Evolutionary conservation across 352 stramenopile genomes (phyloP).

Genomic region (Aphanomyces euteiches): DNA sequence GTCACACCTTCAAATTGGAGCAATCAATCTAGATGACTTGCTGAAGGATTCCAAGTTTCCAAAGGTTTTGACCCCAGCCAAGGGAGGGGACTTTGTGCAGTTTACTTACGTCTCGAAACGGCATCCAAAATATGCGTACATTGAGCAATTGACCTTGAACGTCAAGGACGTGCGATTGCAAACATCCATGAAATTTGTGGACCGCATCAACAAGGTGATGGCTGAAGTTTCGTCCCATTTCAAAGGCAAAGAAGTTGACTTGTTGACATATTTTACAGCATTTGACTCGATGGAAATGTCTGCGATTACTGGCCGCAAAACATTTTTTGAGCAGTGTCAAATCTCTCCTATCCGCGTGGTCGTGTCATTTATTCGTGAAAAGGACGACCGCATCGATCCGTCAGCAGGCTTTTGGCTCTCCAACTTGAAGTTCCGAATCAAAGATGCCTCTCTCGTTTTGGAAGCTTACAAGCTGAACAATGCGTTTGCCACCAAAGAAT

Average conservation of each 20-base stretch:
- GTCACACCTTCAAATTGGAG: slow-evolving; percentile 65
- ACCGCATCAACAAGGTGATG: slow-evolving; percentile 56
- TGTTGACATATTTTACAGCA: slow-evolving; percentile 64
- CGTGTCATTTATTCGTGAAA: slow-evolving; percentile 74
- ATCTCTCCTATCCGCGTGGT: slow-evolving; percentile 69
- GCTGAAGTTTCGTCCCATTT: slow-evolving; percentile 70
- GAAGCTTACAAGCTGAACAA: slow-evolving; percentile 61
- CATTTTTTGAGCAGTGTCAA: slow-evolving; percentile 66
- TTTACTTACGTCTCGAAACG: slow-evolving; percentile 64
- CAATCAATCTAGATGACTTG: slow-evolving; percentile 70
- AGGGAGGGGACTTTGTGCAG: slow-evolving; percentile 61
- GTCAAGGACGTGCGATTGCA: slow-evolving; percentile 44
- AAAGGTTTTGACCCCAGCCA: slow-evolving; percentile 51
- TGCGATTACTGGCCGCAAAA: slow-evolving; percentile 68
- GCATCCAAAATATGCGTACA: slow-evolving; percentile 65
- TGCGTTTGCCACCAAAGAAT: slow-evolving; percentile 70
- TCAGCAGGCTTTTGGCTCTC: slow-evolving; percentile 67
- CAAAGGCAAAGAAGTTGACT: slow-evolving; percentile 50
- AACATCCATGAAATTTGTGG: slow-evolving; percentile 78
- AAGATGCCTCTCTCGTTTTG: slow-evolving; percentile 76
- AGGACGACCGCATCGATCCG: slow-evolving; percentile 41
- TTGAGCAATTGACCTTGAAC: slow-evolving; percentile 37
- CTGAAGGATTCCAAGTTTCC: slow-evolving; percentile 59
- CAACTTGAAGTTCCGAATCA: slow-evolving; percentile 82
- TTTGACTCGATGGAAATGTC: slow-evolving; percentile 44